phyloP scores from a whole-genome alignment of 1,284 basidiomycete genomes.

The Pyrrhoderma lamaoense region DNA sequence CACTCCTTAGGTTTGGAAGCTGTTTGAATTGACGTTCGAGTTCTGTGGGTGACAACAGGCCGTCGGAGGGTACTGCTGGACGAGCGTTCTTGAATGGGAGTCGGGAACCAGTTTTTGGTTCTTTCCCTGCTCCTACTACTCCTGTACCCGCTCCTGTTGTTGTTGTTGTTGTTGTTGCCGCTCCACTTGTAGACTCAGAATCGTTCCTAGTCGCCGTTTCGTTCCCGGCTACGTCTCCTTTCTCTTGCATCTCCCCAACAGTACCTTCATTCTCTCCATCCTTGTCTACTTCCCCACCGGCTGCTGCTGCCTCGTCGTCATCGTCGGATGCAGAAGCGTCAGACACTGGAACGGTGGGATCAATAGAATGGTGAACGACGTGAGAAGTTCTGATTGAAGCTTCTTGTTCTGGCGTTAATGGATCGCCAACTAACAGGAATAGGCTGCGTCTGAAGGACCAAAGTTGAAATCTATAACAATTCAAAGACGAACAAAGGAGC shows the following conservation, averaged over 20 bases:
- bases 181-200: too few species aligned
- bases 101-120: constrained; percentile 42
- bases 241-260: background rate
- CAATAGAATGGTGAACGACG: constrained; percentile 79
- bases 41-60: constrained; percentile 60
- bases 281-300: constrained; percentile 1
- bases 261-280: background rate
- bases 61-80: constrained; percentile 52
- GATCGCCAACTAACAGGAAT: constrained; percentile 69
- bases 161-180: too few species aligned
- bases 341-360: constrained; percentile 41
- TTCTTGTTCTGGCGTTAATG: constrained; percentile 47
- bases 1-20: constrained; percentile 39
- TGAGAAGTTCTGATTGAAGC: constrained; percentile 55
- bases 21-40: constrained; percentile 47
- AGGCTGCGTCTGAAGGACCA: constrained; percentile 77
- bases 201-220: too few species aligned
- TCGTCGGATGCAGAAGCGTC: constrained; percentile 26
- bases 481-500: too few species aligned
- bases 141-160: too few species aligned
- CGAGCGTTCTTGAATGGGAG: constrained; percentile 74
- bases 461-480: constrained; percentile 81
- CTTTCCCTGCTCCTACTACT: too few species aligned
- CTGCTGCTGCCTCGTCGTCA: constrained; percentile 37
- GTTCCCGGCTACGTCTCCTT: too few species aligned